Evolutionary conservation across 768 basidiomycete genomes (phyloP).

Genomic region (Filobasidium wieringae): DNA sequence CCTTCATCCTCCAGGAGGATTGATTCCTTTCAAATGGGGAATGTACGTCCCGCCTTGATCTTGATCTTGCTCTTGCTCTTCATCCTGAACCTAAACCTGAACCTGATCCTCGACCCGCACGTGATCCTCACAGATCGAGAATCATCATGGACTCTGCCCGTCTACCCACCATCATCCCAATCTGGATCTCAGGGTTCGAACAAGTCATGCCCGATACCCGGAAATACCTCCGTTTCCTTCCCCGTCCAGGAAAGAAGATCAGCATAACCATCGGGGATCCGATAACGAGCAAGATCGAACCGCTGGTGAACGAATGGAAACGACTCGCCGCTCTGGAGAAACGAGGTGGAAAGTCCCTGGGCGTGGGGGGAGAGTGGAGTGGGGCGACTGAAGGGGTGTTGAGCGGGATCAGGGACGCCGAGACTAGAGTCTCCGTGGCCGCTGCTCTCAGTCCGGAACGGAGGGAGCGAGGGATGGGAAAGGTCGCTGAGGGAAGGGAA

Average conservation of each 20-base stretch:
- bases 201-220: conserved; percentile 81
- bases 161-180: conserved; percentile 74
- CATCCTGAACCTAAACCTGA: not conserved
- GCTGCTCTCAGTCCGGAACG: conserved; percentile 21
- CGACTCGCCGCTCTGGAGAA: conserved; percentile 14
- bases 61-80: not conserved
- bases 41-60: conserved; percentile 50
- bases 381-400: conserved; percentile 28
- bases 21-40: conserved; percentile 89
- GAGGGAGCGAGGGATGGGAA: conserved; percentile 20
- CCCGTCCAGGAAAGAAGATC: conserved; percentile 49
- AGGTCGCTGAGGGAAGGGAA: conserved; percentile 24
- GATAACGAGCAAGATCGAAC: conserved; percentile 40
- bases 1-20: conserved; percentile 30
- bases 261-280: conserved; percentile 73
- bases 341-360: conserved; percentile 18
- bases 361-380: conserved; percentile 26
- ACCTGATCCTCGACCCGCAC: not conserved
- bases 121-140: conserved; percentile 35
- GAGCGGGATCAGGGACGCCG: conserved; percentile 30
- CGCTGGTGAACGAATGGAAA: conserved; percentile 33
- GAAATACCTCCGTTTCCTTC: conserved; percentile 59
- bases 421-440: conserved; percentile 1
- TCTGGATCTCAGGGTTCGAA: conserved; percentile 90
- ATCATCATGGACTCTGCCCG: conserved; percentile 59